Base-by-base conservation (phyloP, 1,284 basidiomycete genomes). In the Bjerkandera adusta region DNA sequence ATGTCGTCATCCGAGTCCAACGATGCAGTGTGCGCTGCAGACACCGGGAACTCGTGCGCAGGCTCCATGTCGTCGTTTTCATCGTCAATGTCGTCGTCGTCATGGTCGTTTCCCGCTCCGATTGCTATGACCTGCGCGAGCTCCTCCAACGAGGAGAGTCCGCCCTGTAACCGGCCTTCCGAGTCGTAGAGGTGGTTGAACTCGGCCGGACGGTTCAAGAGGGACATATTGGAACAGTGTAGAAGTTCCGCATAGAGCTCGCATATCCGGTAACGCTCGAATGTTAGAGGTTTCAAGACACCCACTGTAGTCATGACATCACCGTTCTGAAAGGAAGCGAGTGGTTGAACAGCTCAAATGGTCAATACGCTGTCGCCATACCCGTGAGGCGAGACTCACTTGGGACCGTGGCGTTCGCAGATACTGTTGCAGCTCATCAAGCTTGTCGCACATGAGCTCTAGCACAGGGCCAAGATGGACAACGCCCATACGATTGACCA, bases 211-310 rank as follows among this genome's bases (percentile, higher is more conserved):
- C 97, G 89, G 62, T 99, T 99, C 29, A 99, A 74, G 12, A 98
- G 79, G 1, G 89, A 85, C 96, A 99, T 98, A 63, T 98, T 99
- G 12, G 96, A 99, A 65, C 93, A 97, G 63, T 99, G 97, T 12
- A 99, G 70, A 12, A 99, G 79, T 66, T 99, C 97, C 15, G 96
- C 97, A 58, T 97, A 96, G 6, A 99, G 77, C 68, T 99, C 97
- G 63, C 93, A 91, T 60, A 99, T 92, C n/a, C 96, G 83, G 67
- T 95, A 97, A 4, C 97, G 84, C 64, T 98, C 97, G 56, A 96
- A 85, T 0, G 96, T 97, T 26, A 99, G 78, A 0, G 96, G 94
- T 1, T 76, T 71, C 36, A 91, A 79, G 7, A 72, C 64, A 4
- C 87, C 85, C 16, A 86, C 72, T 0, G 89, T 86, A 0, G 89